A percentile compares a stretch with the other conserved stretches of the same genome.
phyloP scores from a whole-genome alignment of 495 filamentous ascomycete species.

The Penicillium antarcticum region DNA sequence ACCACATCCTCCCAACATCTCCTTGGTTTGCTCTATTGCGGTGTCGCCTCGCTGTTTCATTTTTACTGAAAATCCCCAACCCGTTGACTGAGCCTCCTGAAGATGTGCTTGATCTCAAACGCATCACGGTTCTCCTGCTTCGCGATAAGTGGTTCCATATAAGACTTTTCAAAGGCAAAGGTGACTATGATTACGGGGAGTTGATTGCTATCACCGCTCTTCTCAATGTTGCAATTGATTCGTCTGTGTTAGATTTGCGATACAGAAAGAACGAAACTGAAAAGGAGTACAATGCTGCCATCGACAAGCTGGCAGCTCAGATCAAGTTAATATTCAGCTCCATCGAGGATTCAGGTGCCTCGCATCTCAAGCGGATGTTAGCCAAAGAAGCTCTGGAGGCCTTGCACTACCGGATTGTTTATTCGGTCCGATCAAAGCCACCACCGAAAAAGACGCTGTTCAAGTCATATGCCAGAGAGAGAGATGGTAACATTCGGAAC shows the following conservation, averaged over 20 bases:
- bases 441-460: conserved; percentile 58
- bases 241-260: conserved; percentile 40
- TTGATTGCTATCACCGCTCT: conserved; percentile 62
- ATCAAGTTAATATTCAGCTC: conserved; percentile 65
- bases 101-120: conserved; percentile 46
- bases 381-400: conserved; percentile 70
- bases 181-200: conserved; percentile 63
- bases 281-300: conserved; percentile 58
- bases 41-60: conserved; percentile 69
- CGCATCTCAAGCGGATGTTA: conserved; percentile 66
- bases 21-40: conserved; percentile 59
- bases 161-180: conserved; percentile 27
- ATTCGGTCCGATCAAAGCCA: conserved; percentile 65
- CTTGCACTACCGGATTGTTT: conserved; percentile 65
- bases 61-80: conserved; percentile 54
- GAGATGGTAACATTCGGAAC: conserved; percentile 8
- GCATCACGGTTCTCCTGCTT: conserved; percentile 49
- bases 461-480: conserved; percentile 27
- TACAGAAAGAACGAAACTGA: conserved; percentile 35
- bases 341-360: conserved; percentile 73
- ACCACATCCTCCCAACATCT: conserved; percentile 52
- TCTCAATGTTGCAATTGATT: conserved; percentile 71
- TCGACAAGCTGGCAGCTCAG: conserved; percentile 62
- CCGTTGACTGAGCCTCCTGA: conserved; percentile 43
- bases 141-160: conserved; percentile 47